phyloP scores from a whole-genome alignment of 768 basidiomycete species.

The Lentinula detonsa region DNA sequence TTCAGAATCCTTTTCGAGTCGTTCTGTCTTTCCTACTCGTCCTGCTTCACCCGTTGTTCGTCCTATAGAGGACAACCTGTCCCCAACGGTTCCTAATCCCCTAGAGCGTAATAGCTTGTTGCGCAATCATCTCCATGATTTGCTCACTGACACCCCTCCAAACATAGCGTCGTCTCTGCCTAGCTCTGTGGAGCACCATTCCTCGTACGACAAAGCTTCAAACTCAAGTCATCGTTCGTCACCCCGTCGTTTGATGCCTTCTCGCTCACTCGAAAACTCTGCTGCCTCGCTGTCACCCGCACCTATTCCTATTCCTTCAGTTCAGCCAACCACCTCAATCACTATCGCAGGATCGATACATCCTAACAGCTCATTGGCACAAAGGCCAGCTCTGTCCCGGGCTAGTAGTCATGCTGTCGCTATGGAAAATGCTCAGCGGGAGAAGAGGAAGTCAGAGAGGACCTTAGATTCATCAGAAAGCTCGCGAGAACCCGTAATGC shows the following conservation, averaged over 20 bases:
- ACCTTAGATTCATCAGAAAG: slow-evolving; percentile 9
- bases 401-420: slow-evolving; percentile 52
- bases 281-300: slow-evolving; percentile 14
- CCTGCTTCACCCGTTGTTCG: slow-evolving; percentile 12
- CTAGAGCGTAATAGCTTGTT: slow-evolving; percentile 13
- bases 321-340: slow-evolving; percentile 14
- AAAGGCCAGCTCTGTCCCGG: slow-evolving; percentile 30
- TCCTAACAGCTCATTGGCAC: slow-evolving; percentile 6
- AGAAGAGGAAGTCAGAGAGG: slow-evolving; percentile 26
- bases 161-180: slow-evolving; percentile 38
- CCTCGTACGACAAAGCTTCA: neutral
- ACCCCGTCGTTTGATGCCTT: slow-evolving; percentile 17
- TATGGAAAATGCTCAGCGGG: slow-evolving; percentile 27
- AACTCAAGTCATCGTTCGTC: neutral
- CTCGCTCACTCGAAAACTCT: slow-evolving; percentile 14
- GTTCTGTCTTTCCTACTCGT: slow-evolving; percentile 8
- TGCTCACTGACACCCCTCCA: slow-evolving; percentile 33
- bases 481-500: slow-evolving; percentile 18
- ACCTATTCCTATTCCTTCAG: slow-evolving; percentile 9
- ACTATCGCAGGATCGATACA: slow-evolving; percentile 13
- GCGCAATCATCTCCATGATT: slow-evolving; percentile 36
- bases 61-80: slow-evolving; percentile 14
- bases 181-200: slow-evolving; percentile 8
- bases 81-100: slow-evolving; percentile 15
- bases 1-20: slow-evolving; percentile 19